Evolutionary conservation across 495 filamentous ascomycete species (phyloP).

Genomic region (Tuber indicum): DNA sequence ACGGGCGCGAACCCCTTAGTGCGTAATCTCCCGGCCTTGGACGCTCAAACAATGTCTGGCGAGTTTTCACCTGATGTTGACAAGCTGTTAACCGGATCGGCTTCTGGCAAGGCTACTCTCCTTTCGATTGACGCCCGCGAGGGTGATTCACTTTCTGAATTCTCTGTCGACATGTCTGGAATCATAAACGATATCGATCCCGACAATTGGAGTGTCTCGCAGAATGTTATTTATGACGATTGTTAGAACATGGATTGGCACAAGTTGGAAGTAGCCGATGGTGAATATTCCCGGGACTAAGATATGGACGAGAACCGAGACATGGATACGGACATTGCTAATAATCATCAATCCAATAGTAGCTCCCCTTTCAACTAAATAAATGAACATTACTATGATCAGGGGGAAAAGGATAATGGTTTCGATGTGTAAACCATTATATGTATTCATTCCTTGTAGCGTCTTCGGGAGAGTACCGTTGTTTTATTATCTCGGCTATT

Average conservation of each 20-base stretch:
- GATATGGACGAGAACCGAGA: background rate
- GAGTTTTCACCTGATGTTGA: slow-evolving; percentile 30
- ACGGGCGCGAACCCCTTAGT: slow-evolving; percentile 61
- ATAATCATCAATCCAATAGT: background rate
- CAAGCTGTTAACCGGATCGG: slow-evolving; percentile 35
- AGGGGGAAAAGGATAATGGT: background rate
- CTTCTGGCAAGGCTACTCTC: slow-evolving; percentile 31
- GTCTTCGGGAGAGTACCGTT: background rate
- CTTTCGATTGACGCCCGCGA: slow-evolving; percentile 19
- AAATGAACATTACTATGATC: background rate
- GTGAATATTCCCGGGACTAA: background rate
- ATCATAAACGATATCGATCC: slow-evolving; percentile 11
- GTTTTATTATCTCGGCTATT: background rate
- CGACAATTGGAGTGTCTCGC: slow-evolving; percentile 1
- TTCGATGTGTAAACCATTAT: background rate
- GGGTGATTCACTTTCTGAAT: background rate
- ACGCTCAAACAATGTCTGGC: slow-evolving; percentile 49
- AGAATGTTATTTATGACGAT: background rate
- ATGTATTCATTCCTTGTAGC: slow-evolving; percentile 3
- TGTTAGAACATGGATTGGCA: background rate
- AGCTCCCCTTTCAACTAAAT: background rate
- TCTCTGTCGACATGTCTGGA: slow-evolving; percentile 27
- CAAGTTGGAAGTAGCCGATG: background rate
- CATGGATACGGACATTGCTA: background rate
- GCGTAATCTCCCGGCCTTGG: slow-evolving; percentile 50